Evolutionary conservation across 2,329 filamentous ascomycete species (phyloP).

Genomic region (Rhynchosporium graminicola): DNA sequence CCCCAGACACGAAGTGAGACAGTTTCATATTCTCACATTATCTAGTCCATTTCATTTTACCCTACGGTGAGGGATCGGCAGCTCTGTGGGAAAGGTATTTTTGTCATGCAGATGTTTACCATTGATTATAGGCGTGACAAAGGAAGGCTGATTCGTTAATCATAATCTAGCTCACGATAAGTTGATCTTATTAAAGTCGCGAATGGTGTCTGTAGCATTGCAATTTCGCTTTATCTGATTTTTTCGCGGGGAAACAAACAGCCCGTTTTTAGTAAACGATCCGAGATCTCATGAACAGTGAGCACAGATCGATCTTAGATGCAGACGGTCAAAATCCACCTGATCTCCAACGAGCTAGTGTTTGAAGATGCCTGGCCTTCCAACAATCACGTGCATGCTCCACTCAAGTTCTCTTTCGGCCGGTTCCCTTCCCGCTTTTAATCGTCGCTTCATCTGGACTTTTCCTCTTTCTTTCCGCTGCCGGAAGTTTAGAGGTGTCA

Average conservation of each 20-base stretch:
- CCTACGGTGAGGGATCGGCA: too few relatives aligned
- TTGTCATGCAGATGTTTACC: too few relatives aligned
- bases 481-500: neutral
- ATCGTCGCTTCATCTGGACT: neutral
- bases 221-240: too few relatives aligned
- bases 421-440: neutral
- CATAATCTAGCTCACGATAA: too few relatives aligned
- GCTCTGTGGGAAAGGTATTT: too few relatives aligned
- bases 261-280: neutral
- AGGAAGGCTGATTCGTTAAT: too few relatives aligned
- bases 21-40: too few relatives aligned
- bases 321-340: slow-evolving; percentile 4
- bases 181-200: too few relatives aligned
- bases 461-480: neutral
- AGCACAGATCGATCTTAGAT: neutral
- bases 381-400: neutral
- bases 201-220: too few relatives aligned
- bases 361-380: slow-evolving; percentile 18
- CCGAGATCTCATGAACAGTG: neutral
- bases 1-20: too few relatives aligned
- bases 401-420: neutral
- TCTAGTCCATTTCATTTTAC: too few relatives aligned
- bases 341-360: slow-evolving; percentile 22
- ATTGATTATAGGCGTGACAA: too few relatives aligned
- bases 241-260: neutral